A percentile compares a stretch with the other conserved stretches of the same genome.
Evolutionary conservation across 192 early-diverging fungal species (phyloP).

Genomic region (Umbelopsis sp.): DNA sequence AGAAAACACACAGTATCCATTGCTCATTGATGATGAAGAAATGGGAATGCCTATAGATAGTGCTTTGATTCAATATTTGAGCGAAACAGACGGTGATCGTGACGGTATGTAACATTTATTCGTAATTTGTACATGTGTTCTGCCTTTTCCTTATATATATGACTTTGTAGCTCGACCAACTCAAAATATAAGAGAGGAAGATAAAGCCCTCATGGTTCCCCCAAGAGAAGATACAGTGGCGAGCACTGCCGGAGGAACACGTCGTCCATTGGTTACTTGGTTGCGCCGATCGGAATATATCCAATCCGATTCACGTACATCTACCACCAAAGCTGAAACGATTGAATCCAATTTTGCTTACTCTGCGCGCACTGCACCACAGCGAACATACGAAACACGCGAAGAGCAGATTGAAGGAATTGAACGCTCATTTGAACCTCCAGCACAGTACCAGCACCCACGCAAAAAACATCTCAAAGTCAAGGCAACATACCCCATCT

Average conservation of each 20-base stretch:
- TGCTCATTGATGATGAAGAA: constrained; percentile 45
- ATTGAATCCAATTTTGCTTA: constrained; percentile 31
- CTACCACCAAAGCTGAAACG: constrained; percentile 32
- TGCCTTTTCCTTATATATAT: constrained; percentile 2
- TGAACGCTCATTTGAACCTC: constrained; percentile 46
- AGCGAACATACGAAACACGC: constrained; percentile 36
- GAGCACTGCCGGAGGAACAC: constrained; percentile 21
- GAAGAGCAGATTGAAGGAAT: constrained; percentile 49
- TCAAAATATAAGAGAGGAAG: constrained; percentile 29
- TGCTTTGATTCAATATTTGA: constrained; percentile 47
- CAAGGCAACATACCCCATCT: constrained; percentile 51
- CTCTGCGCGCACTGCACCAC: constrained; percentile 27
- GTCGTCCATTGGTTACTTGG: constrained; percentile 49
- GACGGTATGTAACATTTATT: constrained; percentile 26
- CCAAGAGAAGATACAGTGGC: constrained; percentile 20
- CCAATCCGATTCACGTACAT: constrained; percentile 43
- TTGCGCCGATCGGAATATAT: constrained; percentile 60
- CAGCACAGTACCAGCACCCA: constrained; percentile 45
- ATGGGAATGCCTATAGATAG: constrained; percentile 48
- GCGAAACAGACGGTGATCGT: constrained; percentile 35
- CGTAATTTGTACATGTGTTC: constrained; percentile 20
- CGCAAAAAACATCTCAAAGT: constrained; percentile 47
- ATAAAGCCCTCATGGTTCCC: constrained; percentile 29
- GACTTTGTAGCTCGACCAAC: background rate
- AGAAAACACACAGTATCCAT: constrained; percentile 45